Percentiles rank a stretch among this genome's conserved stretches.
phyloP scores from a whole-genome alignment of 148 eudicot genomes.

The Chenopodium berlandieri region DNA sequence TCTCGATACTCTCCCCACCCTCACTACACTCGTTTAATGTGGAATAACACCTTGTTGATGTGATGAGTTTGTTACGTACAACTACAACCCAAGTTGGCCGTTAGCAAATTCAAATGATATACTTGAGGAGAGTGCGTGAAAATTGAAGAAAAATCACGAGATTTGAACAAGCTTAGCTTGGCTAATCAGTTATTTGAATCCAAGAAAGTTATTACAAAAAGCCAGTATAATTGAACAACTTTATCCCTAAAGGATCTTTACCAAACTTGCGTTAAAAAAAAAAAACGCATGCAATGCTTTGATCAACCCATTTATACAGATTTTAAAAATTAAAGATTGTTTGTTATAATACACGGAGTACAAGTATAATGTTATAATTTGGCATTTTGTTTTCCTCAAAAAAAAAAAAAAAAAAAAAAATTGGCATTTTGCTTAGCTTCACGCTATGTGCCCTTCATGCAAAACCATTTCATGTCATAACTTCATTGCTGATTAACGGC shows the following conservation, averaged over 20 bases:
- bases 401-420: too few relatives aligned
- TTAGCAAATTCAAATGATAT: neutral
- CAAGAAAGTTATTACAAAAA: neutral
- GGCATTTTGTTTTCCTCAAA: slow-evolving; percentile 10
- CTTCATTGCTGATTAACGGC: neutral
- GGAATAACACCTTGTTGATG: too few relatives aligned
- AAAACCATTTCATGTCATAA: neutral
- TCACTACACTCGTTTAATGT: too few relatives aligned
- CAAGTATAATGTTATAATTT: neutral
- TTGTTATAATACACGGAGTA: neutral
- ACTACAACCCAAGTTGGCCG: neutral
- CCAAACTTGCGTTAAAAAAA: neutral
- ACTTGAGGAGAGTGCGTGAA: too few relatives aligned
- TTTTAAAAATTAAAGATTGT: neutral
- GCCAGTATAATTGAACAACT: neutral
- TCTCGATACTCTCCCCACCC: too few relatives aligned
- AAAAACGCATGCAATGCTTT: slow-evolving; percentile 9
- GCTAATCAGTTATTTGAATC: neutral
- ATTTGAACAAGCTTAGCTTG: neutral
- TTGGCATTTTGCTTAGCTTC: slow-evolving; percentile 24
- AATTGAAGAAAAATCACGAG: neutral
- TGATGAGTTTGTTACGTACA: too few relatives aligned
- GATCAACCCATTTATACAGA: neutral
- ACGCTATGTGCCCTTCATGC: slow-evolving; percentile 31
- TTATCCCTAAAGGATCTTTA: slow-evolving; percentile 33